phyloP scores from a whole-genome alignment of 2,329 filamentous ascomycete species.

The Trichophyton verrucosum region DNA sequence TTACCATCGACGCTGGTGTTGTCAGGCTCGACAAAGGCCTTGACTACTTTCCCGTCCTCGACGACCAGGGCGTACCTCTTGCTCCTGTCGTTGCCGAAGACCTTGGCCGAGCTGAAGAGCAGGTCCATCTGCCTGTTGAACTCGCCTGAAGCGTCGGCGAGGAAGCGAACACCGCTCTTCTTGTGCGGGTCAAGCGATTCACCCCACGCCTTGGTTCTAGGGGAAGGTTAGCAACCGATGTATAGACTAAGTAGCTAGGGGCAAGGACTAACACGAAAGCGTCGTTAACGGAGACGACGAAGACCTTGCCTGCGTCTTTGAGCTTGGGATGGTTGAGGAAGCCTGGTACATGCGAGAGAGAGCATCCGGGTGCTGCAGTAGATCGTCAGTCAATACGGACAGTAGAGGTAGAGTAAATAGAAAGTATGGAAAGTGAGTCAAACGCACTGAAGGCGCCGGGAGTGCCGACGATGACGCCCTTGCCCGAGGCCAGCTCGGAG shows the following conservation, averaged over 20 bases:
- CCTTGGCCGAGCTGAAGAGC: slow-evolving; percentile 61
- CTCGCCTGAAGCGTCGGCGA: slow-evolving; percentile 64
- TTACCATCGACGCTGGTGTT: slow-evolving; percentile 69
- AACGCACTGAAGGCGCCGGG: slow-evolving; percentile 64
- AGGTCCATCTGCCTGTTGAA: slow-evolving; percentile 80
- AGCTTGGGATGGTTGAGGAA: slow-evolving; percentile 71
- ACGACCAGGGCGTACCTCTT: slow-evolving; percentile 80
- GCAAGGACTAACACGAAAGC: slow-evolving; percentile 64
- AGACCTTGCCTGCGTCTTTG: slow-evolving; percentile 69
- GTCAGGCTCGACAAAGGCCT: slow-evolving; percentile 73
- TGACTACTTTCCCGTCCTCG: slow-evolving; percentile 73
- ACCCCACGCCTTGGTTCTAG: slow-evolving; percentile 81
- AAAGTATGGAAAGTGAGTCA: no score
- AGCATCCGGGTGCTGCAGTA: slow-evolving; percentile 48
- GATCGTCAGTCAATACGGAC: neutral
- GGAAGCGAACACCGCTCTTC: slow-evolving; percentile 70
- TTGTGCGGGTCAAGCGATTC: slow-evolving; percentile 62
- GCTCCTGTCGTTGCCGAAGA: slow-evolving; percentile 71
- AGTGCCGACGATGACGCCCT: slow-evolving; percentile 74
- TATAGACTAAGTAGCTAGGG: neutral
- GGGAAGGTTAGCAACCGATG: slow-evolving; percentile 2
- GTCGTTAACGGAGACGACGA: slow-evolving; percentile 88
- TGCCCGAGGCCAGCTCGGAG: slow-evolving; percentile 56
- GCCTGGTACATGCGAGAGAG: slow-evolving; percentile 63
- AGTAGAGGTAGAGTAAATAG: slow-evolving; percentile 14